Conservation (phyloP, 1,284 basidiomycete species). For the Phlebopus sp. region DNA sequence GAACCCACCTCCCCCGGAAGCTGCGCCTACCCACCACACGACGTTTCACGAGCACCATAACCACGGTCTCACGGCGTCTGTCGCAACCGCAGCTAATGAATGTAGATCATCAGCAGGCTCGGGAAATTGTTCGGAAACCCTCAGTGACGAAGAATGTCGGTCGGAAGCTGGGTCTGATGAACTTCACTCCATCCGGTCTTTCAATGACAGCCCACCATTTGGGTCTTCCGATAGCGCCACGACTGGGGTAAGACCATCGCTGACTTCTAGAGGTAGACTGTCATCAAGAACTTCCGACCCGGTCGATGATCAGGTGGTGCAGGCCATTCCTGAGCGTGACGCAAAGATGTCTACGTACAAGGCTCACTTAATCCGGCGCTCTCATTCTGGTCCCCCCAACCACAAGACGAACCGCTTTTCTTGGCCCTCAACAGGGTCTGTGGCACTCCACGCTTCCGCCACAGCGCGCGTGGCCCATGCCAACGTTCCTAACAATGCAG, state of each 20-base stretch:
- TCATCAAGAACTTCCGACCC: constrained; percentile 13
- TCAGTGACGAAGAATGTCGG: constrained; percentile 60
- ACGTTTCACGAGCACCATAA: constrained; percentile 67
- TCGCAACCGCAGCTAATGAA: constrained; percentile 55
- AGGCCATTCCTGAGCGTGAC: constrained; percentile 21
- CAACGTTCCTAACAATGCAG: constrained; percentile 30
- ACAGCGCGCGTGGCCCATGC: constrained; percentile 31
- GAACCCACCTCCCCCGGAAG: constrained; percentile 76
- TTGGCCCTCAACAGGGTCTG: constrained; percentile 34
- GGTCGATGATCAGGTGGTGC: constrained; percentile 10
- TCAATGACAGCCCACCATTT: constrained; percentile 42
- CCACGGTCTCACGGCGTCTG: constrained; percentile 62
- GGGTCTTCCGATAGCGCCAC: constrained; percentile 15
- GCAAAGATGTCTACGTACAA: constrained; percentile 26
- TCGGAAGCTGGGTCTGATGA: constrained; percentile 68
- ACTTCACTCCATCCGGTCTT: constrained; percentile 58
- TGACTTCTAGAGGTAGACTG: constrained; percentile 25
- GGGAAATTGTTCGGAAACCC: constrained; percentile 53
- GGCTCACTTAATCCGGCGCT: constrained; percentile 38
- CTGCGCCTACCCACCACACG: constrained; percentile 60
- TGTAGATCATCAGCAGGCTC: constrained; percentile 49
- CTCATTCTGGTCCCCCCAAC: constrained; percentile 39
- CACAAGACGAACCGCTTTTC: constrained; percentile 35
- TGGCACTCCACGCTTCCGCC: constrained; percentile 42
- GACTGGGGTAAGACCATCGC: constrained; percentile 7